Percentiles rank a stretch among this genome's conserved stretches.
These are phyloP conservation scores for Cryptosporidium ryanae DNA, from an alignment of 169 alveolate genomes.

Conservation along the genomic window DNA sequence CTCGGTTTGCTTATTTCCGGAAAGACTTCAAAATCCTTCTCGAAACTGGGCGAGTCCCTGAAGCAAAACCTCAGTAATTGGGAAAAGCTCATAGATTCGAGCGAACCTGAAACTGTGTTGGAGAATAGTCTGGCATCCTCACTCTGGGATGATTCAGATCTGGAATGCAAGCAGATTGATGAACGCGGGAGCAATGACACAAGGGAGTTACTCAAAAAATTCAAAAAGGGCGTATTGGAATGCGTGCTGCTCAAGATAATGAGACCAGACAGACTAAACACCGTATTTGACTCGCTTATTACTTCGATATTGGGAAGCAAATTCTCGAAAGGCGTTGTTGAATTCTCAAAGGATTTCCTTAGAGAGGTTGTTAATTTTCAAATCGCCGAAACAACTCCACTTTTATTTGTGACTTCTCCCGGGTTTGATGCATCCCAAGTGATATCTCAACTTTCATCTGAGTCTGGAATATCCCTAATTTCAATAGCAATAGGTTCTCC, in stretches of 20 bases:
- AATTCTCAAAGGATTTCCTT: constrained; percentile 86
- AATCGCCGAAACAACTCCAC: constrained; percentile 90
- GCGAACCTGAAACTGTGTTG: constrained; percentile 74
- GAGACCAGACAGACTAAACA: constrained; percentile 94
- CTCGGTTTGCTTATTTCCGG: constrained; percentile 11
- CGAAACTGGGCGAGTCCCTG: constrained; percentile 51
- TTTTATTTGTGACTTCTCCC: constrained; percentile 94
- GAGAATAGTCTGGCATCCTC: constrained; percentile 42
- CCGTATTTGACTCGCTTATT: constrained; percentile 84
- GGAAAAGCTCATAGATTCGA: constrained; percentile 65
- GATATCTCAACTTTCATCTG: constrained; percentile 91
- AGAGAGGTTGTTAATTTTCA: constrained; percentile 89
- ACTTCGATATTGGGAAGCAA: constrained; percentile 88
- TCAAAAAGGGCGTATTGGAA: constrained; percentile 75
- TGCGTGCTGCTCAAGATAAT: constrained; percentile 86
- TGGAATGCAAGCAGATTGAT: constrained; percentile 1
- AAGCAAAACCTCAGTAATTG: constrained; percentile 59
- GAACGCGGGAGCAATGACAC: background rate
- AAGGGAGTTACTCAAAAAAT: background rate
- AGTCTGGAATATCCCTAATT: constrained; percentile 84
- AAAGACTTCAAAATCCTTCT: constrained; percentile 46
- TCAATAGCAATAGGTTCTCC: constrained; percentile 98
- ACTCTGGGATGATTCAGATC: constrained; percentile 24
- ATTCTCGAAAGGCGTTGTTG: constrained; percentile 87
- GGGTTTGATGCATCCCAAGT: constrained; percentile 98